These are phyloP conservation scores for Borovskyia barvae DNA, from an alignment of 208 protist species.

Conservation along the genomic window DNA sequence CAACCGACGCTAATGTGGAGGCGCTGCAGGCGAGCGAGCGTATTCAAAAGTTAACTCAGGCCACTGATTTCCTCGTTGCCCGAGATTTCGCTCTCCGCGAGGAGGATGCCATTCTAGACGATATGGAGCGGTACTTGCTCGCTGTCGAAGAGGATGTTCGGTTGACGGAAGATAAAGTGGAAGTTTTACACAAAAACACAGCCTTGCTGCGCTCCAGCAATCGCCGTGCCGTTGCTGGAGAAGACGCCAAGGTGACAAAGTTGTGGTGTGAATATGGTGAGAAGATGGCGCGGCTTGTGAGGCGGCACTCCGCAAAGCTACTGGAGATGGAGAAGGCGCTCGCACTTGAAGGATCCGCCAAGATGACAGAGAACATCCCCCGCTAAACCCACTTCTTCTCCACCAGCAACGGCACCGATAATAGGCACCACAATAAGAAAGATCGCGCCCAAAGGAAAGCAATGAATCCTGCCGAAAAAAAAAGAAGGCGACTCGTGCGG, in stretches of 20 bases:
- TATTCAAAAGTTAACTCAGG: constrained; percentile 48
- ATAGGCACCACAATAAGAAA: no score
- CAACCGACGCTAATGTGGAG: constrained; percentile 34
- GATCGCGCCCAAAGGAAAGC: no score
- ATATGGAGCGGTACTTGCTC: constrained; percentile 30
- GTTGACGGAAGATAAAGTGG: constrained; percentile 13
- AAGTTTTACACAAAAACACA: constrained; percentile 16
- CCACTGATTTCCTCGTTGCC: constrained; percentile 56
- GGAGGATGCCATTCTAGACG: constrained; percentile 41
- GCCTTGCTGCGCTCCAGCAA: constrained; percentile 23
- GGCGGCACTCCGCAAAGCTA: constrained; percentile 28
- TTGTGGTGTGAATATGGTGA: constrained; percentile 22
- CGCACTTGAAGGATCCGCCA: no score
- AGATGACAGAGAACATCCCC: no score
- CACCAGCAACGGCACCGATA: no score
- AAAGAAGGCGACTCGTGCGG: no score
- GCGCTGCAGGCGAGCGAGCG: constrained; percentile 28
- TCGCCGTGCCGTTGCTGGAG: constrained; percentile 6
- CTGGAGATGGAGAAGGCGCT: constrained; percentile 12
- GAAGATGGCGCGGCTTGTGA: constrained; percentile 29
- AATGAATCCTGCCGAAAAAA: no score
- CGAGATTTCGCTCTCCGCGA: constrained; percentile 42
- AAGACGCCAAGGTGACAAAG: constrained; percentile 12
- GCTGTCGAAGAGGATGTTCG: constrained; percentile 33
- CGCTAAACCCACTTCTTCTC: no score